phyloP scores from a whole-genome alignment of 1,284 basidiomycete species.

The Phaffia rhodozyma region DNA sequence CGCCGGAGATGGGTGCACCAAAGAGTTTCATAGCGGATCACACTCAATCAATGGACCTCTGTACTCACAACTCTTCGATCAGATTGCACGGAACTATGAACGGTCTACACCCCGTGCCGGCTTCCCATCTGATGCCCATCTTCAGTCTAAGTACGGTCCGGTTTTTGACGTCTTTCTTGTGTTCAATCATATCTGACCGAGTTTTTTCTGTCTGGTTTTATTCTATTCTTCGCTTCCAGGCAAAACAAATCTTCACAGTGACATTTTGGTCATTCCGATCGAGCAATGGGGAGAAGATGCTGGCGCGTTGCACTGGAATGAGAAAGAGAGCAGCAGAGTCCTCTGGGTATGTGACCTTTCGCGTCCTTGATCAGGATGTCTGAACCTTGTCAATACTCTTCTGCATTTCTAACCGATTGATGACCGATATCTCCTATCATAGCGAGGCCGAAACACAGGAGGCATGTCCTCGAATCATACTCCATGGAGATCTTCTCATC shows the following conservation, averaged over 20 bases:
- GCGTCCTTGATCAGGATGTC: not conserved
- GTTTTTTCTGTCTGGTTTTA: not conserved
- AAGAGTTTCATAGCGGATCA: constrained; percentile 14
- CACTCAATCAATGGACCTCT: constrained; percentile 9
- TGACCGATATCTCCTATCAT: not conserved
- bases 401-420: not conserved
- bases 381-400: not conserved
- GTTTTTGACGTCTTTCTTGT: not conserved
- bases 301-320: constrained; percentile 17
- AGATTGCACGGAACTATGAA: constrained; percentile 9
- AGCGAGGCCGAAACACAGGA: constrained; percentile 18
- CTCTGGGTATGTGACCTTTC: constrained; percentile 10
- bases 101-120: constrained; percentile 3
- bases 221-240: not conserved
- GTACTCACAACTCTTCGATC: constrained; percentile 2
- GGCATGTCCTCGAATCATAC: not conserved
- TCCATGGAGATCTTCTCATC: constrained; percentile 17
- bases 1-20: not conserved
- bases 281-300: constrained; percentile 14
- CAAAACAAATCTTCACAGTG: constrained; percentile 14
- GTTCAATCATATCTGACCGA: too few species aligned
- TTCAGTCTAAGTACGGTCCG: constrained; percentile 3
- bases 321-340: constrained; percentile 11
- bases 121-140: constrained; percentile 7
- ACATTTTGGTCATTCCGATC: constrained; percentile 14